phyloP scores from a whole-genome alignment of 768 basidiomycete species.

The Auricularia sp. region DNA sequence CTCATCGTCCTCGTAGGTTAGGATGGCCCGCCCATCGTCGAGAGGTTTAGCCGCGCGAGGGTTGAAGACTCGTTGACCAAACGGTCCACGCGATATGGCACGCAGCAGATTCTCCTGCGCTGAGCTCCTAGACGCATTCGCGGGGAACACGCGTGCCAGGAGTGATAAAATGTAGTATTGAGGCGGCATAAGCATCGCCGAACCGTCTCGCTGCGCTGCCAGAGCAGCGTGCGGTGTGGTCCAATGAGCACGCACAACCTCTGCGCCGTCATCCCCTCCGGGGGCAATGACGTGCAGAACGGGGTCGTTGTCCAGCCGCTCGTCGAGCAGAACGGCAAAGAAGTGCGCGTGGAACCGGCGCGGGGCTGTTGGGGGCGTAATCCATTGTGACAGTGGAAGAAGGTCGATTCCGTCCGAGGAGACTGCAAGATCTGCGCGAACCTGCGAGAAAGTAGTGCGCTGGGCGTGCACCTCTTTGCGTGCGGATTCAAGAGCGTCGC shows the following conservation, averaged over 20 bases:
- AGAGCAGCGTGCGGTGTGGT: conserved; percentile 45
- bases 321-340: conserved; percentile 50
- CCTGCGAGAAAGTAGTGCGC: conserved; percentile 38
- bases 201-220: conserved; percentile 36
- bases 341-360: conserved; percentile 66
- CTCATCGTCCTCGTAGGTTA: conserved; percentile 67
- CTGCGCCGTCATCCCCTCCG: conserved; percentile 54
- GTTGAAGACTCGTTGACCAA: conserved; percentile 53
- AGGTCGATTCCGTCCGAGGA: conserved; percentile 35
- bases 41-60: conserved; percentile 34
- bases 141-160: conserved; percentile 41
- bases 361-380: conserved; percentile 48
- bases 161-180: conserved; percentile 63
- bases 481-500: conserved; percentile 38
- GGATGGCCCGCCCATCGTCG: conserved; percentile 33
- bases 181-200: conserved; percentile 59
- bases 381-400: conserved; percentile 66
- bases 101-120: conserved; percentile 38
- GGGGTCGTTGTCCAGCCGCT: conserved; percentile 45
- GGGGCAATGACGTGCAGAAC: conserved; percentile 30
- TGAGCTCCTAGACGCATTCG: conserved; percentile 25
- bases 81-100: conserved; percentile 39
- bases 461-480: conserved; percentile 48
- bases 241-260: conserved; percentile 62
- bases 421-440: conserved; percentile 38